phyloP scores from a whole-genome alignment of 768 basidiomycete species.

The Leccinum fibrillosum region DNA sequence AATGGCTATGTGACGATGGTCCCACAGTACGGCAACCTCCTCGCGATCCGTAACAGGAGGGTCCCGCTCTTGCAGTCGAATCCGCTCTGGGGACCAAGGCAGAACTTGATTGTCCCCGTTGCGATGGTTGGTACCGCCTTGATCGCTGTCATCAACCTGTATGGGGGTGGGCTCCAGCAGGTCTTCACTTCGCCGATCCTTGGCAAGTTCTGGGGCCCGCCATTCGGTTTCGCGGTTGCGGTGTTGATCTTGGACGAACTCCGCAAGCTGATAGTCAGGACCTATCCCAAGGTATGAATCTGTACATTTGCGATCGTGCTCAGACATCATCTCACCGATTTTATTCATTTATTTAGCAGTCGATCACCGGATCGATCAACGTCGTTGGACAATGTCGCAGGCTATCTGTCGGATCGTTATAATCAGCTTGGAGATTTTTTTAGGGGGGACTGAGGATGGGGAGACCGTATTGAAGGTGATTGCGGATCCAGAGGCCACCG shows the following conservation, averaged over 20 bases:
- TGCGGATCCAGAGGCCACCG: too few relatives aligned
- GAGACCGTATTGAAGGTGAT: too few relatives aligned
- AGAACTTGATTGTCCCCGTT: constrained; percentile 36
- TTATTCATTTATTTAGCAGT: constrained; percentile 19
- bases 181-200: constrained; percentile 43
- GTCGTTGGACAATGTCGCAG: too few relatives aligned
- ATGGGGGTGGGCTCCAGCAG: constrained; percentile 40
- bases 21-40: constrained; percentile 41
- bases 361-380: constrained; percentile 23
- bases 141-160: constrained; percentile 42
- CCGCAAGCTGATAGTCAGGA: constrained; percentile 43
- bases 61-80: constrained; percentile 42
- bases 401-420: too few relatives aligned
- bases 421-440: too few relatives aligned
- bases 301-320: background rate
- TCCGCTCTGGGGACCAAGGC: constrained; percentile 45
- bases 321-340: constrained; percentile 8
- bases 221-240: constrained; percentile 41
- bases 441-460: too few relatives aligned
- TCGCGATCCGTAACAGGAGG: constrained; percentile 43
- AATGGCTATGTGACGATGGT: constrained; percentile 47
- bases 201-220: constrained; percentile 46
- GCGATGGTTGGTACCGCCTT: constrained; percentile 41
- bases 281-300: constrained; percentile 36
- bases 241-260: constrained; percentile 42